Base-by-base conservation (phyloP, 2,329 filamentous ascomycete species). In the Dothideomycetes sp. region DNA sequence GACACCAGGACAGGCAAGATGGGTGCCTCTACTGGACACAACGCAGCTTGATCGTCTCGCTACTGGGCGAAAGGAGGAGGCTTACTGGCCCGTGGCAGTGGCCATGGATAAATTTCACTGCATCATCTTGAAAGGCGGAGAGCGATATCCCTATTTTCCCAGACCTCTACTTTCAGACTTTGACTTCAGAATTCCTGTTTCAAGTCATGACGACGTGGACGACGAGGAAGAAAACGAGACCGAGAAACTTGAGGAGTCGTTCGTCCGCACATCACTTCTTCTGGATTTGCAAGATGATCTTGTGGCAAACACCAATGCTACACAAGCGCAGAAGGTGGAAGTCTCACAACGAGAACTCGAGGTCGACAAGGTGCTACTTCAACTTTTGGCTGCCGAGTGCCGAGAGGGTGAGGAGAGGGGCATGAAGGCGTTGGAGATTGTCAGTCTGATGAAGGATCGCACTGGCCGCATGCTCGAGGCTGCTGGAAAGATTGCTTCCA, bases 61-160 rank as follows among this genome's bases (percentile, higher is more conserved):
- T 0, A 79, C 77, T 3, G 91, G 91, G 18, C 79, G 81, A 42
- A 95, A 94, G 60, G 75, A 82, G 47, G 91, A 98, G 62, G 76
- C 72, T 0, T 98, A 98, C 66, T 98, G 88, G 75, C 91, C 91
- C 1, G 85, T 98, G 22, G 91, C 91, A 1, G 88, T 96, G 1
- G 86, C 89, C 2, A 79, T 88, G 52, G 74, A 83, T 54, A 89
- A 83, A 54, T 98, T 98, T 62, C 89, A 96, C 69, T 98, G 93
- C 65, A 95, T 98, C 63, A 96, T 98, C 52, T 79, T 98, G 55
- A 98, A 98, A 64, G 91, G 91, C 46, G 84, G 83, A 27, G 91
- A 98, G 56, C 76, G 81, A 55, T 85, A 95, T 55, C 88, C 89
- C 1, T 95, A 91, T 65, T 96, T 89, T 64, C 91, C 86, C 9